A percentile compares a stretch with the other conserved stretches of the same genome.
phyloP scores from a whole-genome alignment of 2,329 filamentous ascomycete species.

The Trichoderma semiorbis region DNA sequence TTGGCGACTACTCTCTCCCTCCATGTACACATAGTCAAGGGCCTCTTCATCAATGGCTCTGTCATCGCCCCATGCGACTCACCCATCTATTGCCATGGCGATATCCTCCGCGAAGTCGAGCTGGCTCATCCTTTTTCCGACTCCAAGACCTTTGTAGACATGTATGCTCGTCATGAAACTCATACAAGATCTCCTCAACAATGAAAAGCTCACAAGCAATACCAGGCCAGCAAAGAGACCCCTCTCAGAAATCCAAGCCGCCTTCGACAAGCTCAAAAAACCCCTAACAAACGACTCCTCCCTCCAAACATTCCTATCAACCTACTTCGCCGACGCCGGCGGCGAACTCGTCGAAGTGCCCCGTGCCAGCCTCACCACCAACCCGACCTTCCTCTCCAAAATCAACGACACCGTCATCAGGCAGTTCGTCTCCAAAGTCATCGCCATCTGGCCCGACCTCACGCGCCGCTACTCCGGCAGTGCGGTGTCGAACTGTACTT shows the following conservation, averaged over 20 bases:
- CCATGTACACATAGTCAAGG: constrained; percentile 30
- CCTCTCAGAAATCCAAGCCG: constrained; percentile 57
- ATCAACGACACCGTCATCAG: constrained; percentile 56
- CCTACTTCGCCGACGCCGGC: constrained; percentile 61
- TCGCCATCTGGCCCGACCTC: constrained; percentile 66
- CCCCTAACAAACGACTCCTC: constrained; percentile 62
- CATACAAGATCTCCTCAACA: too few relatives aligned
- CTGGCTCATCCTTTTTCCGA: constrained; percentile 61
- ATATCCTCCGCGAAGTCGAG: constrained; percentile 60
- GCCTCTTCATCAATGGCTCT: constrained; percentile 58
- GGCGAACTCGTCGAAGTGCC: constrained; percentile 58
- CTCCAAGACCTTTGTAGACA: constrained; percentile 70
- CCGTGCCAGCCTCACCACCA: constrained; percentile 47
- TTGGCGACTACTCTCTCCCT: not conserved
- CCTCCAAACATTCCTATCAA: constrained; percentile 58
- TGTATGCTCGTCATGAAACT: constrained; percentile 37
- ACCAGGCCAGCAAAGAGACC: constrained; percentile 58
- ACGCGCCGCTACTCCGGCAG: constrained; percentile 58
- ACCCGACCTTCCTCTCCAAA: constrained; percentile 55
- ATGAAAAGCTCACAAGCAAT: not conserved
- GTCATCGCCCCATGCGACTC: constrained; percentile 64
- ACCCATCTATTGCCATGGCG: constrained; percentile 64
- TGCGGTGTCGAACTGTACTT: constrained; percentile 49
- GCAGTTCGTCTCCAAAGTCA: constrained; percentile 61
- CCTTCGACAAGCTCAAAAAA: constrained; percentile 56